phyloP scores from a whole-genome alignment of 1,139 yeast species.

The Eremothecium cymbalariae region DNA sequence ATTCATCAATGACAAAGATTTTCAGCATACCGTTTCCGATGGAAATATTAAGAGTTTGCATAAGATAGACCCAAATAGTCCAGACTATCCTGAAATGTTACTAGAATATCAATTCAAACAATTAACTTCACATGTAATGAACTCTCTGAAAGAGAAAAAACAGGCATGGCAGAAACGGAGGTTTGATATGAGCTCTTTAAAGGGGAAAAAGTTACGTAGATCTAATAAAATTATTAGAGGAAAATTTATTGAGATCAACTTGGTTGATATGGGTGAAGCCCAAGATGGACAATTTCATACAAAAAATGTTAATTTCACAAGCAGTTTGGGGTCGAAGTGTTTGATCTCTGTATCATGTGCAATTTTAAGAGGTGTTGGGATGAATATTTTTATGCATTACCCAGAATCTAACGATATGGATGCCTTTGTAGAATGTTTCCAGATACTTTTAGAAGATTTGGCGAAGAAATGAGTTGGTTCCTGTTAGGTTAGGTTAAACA shows the following conservation, averaged over 20 bases:
- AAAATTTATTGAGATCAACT: constrained; percentile 23
- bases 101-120: constrained; percentile 24
- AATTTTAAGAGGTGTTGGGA: constrained; percentile 19
- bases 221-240: too few relatives aligned
- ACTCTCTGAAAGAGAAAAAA: constrained; percentile 14
- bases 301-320: constrained; percentile 22
- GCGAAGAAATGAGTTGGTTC: neutral
- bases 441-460: constrained; percentile 22
- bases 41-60: constrained; percentile 10
- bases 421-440: constrained; percentile 25
- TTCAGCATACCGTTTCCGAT: constrained; percentile 9
- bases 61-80: constrained; percentile 14
- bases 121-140: constrained; percentile 17
- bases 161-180: constrained; percentile 21
- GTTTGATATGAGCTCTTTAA: too few relatives aligned
- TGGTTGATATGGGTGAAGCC: constrained; percentile 11
- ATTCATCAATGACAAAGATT: constrained; percentile 18
- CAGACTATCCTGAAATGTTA: constrained; percentile 18
- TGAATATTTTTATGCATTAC: constrained; percentile 26
- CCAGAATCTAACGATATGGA: constrained; percentile 26
- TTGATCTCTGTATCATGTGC: constrained; percentile 27
- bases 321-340: constrained; percentile 18
- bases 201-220: too few relatives aligned
- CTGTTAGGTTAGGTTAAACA: neutral
- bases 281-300: constrained; percentile 9